Evolutionary conservation across 495 filamentous ascomycete species (phyloP).

Genomic region (Echria macrotheca): DNA sequence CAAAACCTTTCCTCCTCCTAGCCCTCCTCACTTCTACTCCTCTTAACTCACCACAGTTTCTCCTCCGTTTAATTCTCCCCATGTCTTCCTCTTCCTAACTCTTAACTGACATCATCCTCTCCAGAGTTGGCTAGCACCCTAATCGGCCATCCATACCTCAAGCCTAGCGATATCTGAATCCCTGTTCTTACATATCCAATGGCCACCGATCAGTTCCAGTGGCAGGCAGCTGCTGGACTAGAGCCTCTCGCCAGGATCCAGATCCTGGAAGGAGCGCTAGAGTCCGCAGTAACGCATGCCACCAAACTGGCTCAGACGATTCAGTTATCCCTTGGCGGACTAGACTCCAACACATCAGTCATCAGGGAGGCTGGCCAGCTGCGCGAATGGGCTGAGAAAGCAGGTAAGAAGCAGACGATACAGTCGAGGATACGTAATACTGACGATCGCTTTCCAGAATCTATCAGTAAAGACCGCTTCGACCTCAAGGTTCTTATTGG

Average conservation of each 20-base stretch:
- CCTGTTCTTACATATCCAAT: no score
- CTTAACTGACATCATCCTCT: no score
- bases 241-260: neutral
- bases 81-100: no score
- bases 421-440: neutral
- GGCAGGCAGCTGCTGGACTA: neutral
- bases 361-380: neutral
- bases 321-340: neutral
- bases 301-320: neutral
- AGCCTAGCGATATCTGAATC: no score
- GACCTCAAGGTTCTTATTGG: conserved; percentile 19
- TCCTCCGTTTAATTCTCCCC: no score
- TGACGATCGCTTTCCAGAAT: neutral
- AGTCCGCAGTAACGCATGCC: neutral
- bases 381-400: neutral
- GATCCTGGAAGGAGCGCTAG: conserved; percentile 4
- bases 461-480: neutral
- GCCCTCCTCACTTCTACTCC: no score
- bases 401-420: neutral
- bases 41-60: no score
- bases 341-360: neutral
- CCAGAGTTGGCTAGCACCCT: no score
- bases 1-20: no score
- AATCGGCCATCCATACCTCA: no score
- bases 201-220: neutral